These are phyloP conservation scores for Fusarium nygamai DNA, from an alignment of 2,329 filamentous ascomycete species.

Conservation along the genomic window DNA sequence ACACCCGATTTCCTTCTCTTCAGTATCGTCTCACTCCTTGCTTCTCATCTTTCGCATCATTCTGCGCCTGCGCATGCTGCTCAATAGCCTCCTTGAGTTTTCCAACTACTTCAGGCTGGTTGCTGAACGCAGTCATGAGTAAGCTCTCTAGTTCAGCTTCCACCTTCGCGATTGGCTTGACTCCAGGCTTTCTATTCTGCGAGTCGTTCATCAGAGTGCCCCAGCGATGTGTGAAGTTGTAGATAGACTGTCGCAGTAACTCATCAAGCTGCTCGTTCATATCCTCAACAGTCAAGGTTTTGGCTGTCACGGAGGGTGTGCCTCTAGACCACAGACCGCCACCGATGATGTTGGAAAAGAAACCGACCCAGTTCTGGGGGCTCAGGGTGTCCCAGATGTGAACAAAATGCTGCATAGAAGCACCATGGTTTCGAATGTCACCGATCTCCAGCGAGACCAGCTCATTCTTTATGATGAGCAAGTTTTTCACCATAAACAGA, in stretches of 20 bases:
- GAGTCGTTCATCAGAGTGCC: constrained; percentile 62
- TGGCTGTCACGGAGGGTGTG: constrained; percentile 49
- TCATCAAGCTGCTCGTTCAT: constrained; percentile 73
- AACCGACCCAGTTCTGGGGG: constrained; percentile 66
- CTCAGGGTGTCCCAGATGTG: constrained; percentile 73
- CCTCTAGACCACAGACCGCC: constrained; percentile 61
- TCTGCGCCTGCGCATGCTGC: constrained; percentile 64
- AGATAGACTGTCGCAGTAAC: constrained; percentile 69
- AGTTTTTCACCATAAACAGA: constrained; percentile 93
- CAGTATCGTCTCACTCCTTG: constrained; percentile 47
- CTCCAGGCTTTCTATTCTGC: constrained; percentile 57
- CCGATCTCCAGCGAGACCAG: constrained; percentile 96
- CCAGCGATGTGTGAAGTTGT: constrained; percentile 70
- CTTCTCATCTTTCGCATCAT: constrained; percentile 53
- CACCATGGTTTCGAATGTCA: constrained; percentile 63
- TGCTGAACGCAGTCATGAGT: constrained; percentile 67
- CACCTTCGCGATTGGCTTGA: constrained; percentile 61
- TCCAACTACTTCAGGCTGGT: constrained; percentile 66
- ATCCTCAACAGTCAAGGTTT: constrained; percentile 61
- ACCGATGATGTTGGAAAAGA: constrained; percentile 67
- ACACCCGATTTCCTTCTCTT: constrained; percentile 8
- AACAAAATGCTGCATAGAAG: constrained; percentile 68
- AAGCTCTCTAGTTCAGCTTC: constrained; percentile 66
- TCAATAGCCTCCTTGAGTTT: constrained; percentile 71
- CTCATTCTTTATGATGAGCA: constrained; percentile 94